Base-by-base conservation (phyloP, 73 alveolate genomes). In the Paramecium caudatum region DNA sequence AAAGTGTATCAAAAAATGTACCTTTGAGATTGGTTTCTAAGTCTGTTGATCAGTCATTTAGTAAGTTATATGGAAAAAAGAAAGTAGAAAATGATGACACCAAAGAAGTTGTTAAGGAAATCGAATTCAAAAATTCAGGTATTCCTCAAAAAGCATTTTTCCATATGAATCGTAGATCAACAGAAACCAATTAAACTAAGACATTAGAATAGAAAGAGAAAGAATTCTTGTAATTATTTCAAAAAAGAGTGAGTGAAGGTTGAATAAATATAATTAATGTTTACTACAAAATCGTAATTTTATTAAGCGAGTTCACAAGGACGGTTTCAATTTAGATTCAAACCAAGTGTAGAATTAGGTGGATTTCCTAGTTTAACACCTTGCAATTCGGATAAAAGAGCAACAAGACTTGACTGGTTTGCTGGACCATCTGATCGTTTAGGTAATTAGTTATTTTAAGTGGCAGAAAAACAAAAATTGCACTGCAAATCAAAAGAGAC, bases 231-330 rank as follows among this genome's bases (percentile, higher is more conserved):
- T 47, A 32, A 34, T 25, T 30, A 68, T 68, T 68, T 21, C 25
- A 19, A 33, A 12, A 55, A 43, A 55, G 80, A 55, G 23, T 55
- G 23, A 43, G 30, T 1, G 80, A 55, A 27, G 23, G 30, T 19
- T 55, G 80, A 55, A 27, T 55, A 0, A 55, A 19, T 55, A n/a
- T n/a, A n/a, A n/a, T n/a, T n/a, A n/a, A 65, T 65, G 83, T 33
- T 33, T 65, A 65, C 47, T 21, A 33, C 61, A 25, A 65, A 65
- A 65, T 65, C 83, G 27, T 30, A 65, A 65, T 74, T 74, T 74
- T 74, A 74, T 74, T 43, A 74, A 74, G 68, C 88, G 12, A 74
- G 65, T 17, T 41, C 88, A 16, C 17, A 33, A 27, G 88, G 88
- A 15, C 62, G 88, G 65, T 74, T 74, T 45, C 47, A 74, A 12